Conservation (phyloP, 2,329 filamentous ascomycete genomes). For the Aspergillus sp. region DNA sequence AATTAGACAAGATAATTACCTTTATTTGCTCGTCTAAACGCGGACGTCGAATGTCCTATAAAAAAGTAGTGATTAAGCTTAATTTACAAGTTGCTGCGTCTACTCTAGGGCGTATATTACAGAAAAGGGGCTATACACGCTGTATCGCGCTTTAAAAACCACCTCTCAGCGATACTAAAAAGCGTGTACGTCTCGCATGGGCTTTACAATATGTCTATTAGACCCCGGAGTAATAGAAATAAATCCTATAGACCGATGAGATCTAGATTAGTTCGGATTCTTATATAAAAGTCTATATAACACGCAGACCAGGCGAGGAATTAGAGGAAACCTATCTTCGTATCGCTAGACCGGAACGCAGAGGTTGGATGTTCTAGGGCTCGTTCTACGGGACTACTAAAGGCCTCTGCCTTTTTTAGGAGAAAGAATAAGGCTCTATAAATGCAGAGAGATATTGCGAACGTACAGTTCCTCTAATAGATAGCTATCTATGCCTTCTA, state of each 20-base stretch:
- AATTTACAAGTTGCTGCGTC: background rate
- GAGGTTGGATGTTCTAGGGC: too few species aligned
- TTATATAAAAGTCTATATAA: too few species aligned
- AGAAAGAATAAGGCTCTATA: too few species aligned
- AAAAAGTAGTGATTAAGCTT: background rate
- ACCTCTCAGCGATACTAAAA: background rate
- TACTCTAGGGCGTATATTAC: background rate
- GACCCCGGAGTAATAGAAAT: background rate
- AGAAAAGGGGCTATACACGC: too few species aligned
- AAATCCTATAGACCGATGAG: background rate
- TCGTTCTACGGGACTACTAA: too few species aligned
- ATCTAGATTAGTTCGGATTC: background rate
- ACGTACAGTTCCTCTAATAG: too few species aligned
- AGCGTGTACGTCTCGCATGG: background rate
- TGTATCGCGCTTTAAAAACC: background rate
- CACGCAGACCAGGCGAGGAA: background rate
- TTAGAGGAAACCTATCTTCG: background rate
- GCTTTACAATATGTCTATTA: background rate
- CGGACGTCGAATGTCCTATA: background rate
- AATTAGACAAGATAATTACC: background rate
- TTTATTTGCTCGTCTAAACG: background rate
- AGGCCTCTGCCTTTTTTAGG: too few species aligned
- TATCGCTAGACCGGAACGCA: background rate
- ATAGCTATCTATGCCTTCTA: too few species aligned
- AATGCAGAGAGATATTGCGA: too few species aligned